Percentiles rank a stretch among this genome's conserved stretches.
Conservation (phyloP, 495 filamentous ascomycete genomes). For the Tirmania nivea region DNA sequence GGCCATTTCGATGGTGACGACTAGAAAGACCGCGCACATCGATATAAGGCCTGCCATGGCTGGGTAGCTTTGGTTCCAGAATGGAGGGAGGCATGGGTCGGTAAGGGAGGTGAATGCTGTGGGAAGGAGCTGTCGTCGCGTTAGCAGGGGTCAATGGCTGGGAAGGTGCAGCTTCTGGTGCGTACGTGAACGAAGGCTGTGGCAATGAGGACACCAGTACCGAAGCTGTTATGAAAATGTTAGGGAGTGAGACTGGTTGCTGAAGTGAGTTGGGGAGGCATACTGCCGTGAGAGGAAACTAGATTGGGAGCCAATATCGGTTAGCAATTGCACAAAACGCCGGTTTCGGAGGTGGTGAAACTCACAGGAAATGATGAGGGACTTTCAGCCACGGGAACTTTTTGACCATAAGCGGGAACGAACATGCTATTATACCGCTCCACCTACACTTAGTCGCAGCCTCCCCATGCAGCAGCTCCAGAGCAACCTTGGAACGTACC, state of each 20-base stretch:
- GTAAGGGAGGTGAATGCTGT: slow-evolving; percentile 64
- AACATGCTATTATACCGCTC: slow-evolving; percentile 27
- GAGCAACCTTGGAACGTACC: slow-evolving; percentile 26
- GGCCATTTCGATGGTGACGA: slow-evolving; percentile 57
- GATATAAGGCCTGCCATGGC: slow-evolving; percentile 61
- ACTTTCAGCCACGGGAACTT: slow-evolving; percentile 19
- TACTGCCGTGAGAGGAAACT: slow-evolving; percentile 1
- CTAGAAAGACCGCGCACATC: slow-evolving; percentile 56
- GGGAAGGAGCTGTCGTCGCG: slow-evolving; percentile 49
- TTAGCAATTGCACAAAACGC: slow-evolving; percentile 32
- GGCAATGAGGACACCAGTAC: slow-evolving; percentile 66
- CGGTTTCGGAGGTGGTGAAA: slow-evolving; percentile 22
- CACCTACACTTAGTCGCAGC: not conserved
- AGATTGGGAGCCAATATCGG: not conserved
- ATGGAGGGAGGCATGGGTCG: slow-evolving; percentile 54
- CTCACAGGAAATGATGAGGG: slow-evolving; percentile 25
- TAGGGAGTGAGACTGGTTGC: not conserved
- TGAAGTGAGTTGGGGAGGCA: not conserved
- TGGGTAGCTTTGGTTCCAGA: slow-evolving; percentile 50
- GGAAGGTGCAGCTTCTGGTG: slow-evolving; percentile 9
- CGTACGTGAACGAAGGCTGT: slow-evolving; percentile 75
- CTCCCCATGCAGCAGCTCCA: slow-evolving; percentile 1
- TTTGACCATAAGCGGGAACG: slow-evolving; percentile 31
- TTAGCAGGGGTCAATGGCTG: slow-evolving; percentile 38
- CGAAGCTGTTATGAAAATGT: slow-evolving; percentile 42